Evolutionary conservation across 768 basidiomycete species (phyloP).

Genomic region (Cystofilobasidium capitatum): DNA sequence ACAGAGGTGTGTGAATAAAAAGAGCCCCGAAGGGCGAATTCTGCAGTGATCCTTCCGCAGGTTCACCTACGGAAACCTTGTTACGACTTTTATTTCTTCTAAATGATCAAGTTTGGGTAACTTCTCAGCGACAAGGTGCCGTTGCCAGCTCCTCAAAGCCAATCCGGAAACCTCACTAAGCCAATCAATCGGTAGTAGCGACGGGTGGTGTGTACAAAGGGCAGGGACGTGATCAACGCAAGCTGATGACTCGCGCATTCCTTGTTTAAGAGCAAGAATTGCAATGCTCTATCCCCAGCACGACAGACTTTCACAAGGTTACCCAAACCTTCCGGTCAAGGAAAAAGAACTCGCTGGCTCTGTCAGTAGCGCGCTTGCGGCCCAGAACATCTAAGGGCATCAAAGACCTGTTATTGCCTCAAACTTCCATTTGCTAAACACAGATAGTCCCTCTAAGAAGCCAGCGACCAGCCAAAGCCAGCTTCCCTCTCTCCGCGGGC

Average conservation of each 20-base stretch:
- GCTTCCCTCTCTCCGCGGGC: no score
- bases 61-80: constrained; percentile 75
- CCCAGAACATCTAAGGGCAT: constrained; percentile 85
- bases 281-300: constrained; percentile 83
- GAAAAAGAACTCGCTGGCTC: constrained; percentile 74
- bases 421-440: constrained; percentile 73
- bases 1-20: constrained; percentile 47
- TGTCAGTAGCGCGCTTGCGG: constrained; percentile 79
- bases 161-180: constrained; percentile 79
- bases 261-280: constrained; percentile 87
- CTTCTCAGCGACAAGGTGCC: constrained; percentile 51
- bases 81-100: constrained; percentile 77
- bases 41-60: constrained; percentile 64
- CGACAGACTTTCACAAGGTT: constrained; percentile 71
- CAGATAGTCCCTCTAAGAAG: constrained; percentile 81
- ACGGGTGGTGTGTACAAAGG: constrained; percentile 84
- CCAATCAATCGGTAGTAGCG: constrained; percentile 85
- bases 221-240: constrained; percentile 82
- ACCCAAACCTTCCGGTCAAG: constrained; percentile 66
- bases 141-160: constrained; percentile 54
- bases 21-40: constrained; percentile 35
- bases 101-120: constrained; percentile 70
- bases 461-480: constrained; percentile 61
- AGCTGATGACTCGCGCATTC: constrained; percentile 83
- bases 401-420: constrained; percentile 87